Conservation (phyloP, 345 rosid genomes). For the Carallia brachiata region DNA sequence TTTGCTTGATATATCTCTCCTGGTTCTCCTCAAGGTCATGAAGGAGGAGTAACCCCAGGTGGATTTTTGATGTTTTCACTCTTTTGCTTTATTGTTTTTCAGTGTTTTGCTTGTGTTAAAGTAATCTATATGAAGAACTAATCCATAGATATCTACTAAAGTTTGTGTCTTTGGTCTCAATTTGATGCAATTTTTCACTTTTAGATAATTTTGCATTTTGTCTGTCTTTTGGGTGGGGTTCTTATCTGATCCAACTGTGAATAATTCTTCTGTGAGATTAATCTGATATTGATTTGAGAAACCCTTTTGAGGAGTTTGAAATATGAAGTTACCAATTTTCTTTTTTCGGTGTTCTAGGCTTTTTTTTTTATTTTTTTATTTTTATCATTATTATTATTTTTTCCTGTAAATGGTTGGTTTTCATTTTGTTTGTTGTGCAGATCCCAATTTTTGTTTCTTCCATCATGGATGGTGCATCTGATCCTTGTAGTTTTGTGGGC, state of each 20-base stretch:
- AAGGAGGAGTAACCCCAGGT: constrained; percentile 28
- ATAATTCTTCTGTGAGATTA: background rate
- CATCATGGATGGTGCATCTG: background rate
- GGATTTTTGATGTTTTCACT: constrained; percentile 15
- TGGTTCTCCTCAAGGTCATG: constrained; percentile 11
- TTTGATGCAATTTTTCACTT: background rate
- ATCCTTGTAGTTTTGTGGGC: background rate
- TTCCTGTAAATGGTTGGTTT: background rate
- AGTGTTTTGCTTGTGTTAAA: background rate
- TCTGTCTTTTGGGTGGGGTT: background rate
- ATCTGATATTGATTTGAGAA: constrained; percentile 6
- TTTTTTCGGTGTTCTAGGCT: background rate
- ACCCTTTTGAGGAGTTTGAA: constrained; percentile 8
- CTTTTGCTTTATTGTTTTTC: background rate
- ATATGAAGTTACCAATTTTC: constrained; percentile 1
- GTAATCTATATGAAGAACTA: background rate
- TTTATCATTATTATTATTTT: background rate
- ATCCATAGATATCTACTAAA: background rate
- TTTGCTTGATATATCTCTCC: constrained; percentile 24
- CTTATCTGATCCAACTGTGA: constrained; percentile 8
- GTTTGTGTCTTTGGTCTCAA: constrained; percentile 6
- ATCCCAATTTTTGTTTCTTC: constrained; percentile 3
- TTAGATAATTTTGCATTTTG: background rate
- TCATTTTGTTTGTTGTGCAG: background rate
- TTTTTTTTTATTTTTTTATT: background rate